Evolutionary conservation across 1,139 yeast species (phyloP), one percentile per base, ranked within the genome.

Genomic region (Geotrichum bryndzae): DNA sequence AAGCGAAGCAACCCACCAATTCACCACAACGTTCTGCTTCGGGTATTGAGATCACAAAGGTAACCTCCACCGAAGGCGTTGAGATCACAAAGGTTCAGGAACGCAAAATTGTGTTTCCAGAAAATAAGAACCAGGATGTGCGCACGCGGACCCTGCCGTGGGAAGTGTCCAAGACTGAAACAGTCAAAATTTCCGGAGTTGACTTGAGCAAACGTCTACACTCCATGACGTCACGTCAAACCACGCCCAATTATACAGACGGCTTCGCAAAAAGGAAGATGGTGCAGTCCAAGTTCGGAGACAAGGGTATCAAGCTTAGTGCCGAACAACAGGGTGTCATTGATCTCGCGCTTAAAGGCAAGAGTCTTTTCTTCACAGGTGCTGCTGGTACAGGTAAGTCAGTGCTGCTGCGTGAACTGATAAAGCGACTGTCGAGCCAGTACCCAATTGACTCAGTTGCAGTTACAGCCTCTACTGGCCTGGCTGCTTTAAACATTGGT

Each of bases 321-420:
- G 52, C 51, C 2, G 73, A 89, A 69, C 97, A 90, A 71, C 72
- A 77, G 57, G 72, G 77, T 33, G 88, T 90, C 11, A 76, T 87
- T 3, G 77, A 80, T 18, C 72, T 84, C 15, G 88, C 87, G 7
- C 78, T 69, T 15, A 56, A 83, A 27, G 74, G 79, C 0, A 73
- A 77, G 6, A 85, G 85, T 50, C 73, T 89, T 1, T 92, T 92
- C 72, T 91, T 87, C 71, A 91, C 97, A 0, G 98, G 98, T 58
- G 89, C 97, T 46, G 98, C 98, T 0, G 98, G 98, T 69, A 91
- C 97, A 0, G 98, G 98, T 68, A 92, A 92, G 72, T 90, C 97
- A 2, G 86, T 86, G 23, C 82, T 91, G 11, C 76, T 91, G 58
- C 77, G 82, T 57, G 82, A 83, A 52, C 76, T 91, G 46, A 88